Evolutionary conservation across 495 filamentous ascomycete species (phyloP).

Genomic region (Entonaema liquescens): DNA sequence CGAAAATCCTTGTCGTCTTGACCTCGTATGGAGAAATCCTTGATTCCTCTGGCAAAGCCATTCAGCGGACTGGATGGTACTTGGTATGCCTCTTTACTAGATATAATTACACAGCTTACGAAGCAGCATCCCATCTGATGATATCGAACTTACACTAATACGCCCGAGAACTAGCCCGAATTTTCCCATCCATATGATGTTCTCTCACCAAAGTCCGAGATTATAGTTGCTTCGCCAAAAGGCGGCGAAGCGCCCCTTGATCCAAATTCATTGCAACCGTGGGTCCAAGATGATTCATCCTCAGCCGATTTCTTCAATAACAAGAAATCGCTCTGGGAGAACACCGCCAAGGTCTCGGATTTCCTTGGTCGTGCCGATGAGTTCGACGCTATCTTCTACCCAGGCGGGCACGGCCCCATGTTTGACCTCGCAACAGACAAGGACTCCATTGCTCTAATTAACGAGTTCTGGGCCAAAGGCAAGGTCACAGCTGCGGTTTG

Average conservation of each 20-base stretch:
- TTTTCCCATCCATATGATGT: neutral
- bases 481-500: neutral
- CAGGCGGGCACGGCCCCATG: neutral
- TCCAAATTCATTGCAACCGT: neutral
- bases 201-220: neutral
- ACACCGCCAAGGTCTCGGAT: neutral
- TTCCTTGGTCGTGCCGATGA: neutral
- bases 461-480: neutral
- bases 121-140: neutral
- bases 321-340: neutral
- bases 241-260: neutral
- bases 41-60: neutral
- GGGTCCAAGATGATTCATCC: neutral
- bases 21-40: neutral
- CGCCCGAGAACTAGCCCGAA: neutral
- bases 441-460: neutral
- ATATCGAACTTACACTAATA: neutral
- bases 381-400: neutral
- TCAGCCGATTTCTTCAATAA: neutral
- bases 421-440: neutral
- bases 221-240: neutral
- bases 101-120: neutral
- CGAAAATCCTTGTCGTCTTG: neutral
- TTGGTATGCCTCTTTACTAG: neutral
- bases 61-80: neutral